phyloP scores from a whole-genome alignment of 31 red algal genomes.

The Endocladia muricata region DNA sequence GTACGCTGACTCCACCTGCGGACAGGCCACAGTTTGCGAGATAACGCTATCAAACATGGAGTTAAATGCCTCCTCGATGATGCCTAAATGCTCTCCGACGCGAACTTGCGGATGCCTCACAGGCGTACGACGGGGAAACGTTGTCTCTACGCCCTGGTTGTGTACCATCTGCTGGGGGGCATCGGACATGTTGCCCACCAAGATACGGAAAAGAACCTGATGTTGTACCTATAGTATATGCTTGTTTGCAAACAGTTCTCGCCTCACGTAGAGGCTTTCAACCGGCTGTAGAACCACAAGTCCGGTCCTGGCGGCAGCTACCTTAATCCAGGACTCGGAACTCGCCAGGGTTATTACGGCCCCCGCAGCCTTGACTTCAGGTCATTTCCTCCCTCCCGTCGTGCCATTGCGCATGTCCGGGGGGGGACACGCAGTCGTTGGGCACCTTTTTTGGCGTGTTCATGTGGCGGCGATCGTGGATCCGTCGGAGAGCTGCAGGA shows the following conservation, averaged over 20 bases:
- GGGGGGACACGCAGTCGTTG: background rate
- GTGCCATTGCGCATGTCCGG: background rate
- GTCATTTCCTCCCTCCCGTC: background rate
- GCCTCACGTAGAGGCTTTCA: background rate
- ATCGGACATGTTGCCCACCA: conserved; percentile 11
- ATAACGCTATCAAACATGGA: no score
- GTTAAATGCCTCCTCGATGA: no score
- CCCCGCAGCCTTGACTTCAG: background rate
- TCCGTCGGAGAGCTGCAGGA: background rate
- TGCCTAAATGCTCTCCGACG: no score
- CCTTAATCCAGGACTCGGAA: background rate
- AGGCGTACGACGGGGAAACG: background rate
- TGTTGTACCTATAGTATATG: background rate
- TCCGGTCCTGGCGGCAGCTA: background rate
- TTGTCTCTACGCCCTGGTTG: background rate
- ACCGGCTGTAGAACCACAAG: background rate
- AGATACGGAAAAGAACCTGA: background rate
- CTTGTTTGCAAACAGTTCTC: background rate
- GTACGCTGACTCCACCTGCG: no score
- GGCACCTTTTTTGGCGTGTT: background rate
- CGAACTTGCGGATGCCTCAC: background rate
- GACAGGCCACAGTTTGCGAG: no score
- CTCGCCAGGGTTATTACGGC: background rate
- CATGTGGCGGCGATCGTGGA: background rate
- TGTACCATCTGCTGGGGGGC: background rate